These are phyloP conservation scores for Artomyces pyxidatus DNA, from an alignment of 768 basidiomycete genomes.

Conservation along the genomic window DNA sequence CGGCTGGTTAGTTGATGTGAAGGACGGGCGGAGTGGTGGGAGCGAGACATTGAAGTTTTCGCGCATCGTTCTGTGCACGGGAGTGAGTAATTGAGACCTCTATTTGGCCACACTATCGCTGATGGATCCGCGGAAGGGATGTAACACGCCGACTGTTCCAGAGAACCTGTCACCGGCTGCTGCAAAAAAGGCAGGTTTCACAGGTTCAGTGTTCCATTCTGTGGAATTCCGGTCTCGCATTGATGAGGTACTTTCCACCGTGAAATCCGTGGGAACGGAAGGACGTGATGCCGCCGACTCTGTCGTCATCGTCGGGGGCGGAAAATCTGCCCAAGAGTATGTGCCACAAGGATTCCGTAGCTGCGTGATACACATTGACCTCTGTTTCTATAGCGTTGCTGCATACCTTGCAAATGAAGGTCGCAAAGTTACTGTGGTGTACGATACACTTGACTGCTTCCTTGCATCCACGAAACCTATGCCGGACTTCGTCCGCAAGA, in stretches of 20 bases:
- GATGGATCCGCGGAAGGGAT: constrained; percentile 33
- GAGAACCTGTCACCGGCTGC: constrained; percentile 26
- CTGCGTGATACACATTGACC: neutral
- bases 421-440: constrained; percentile 39
- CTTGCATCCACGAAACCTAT: constrained; percentile 38
- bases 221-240: constrained; percentile 33
- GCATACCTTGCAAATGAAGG: constrained; percentile 41
- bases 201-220: constrained; percentile 43
- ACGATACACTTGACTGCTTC: constrained; percentile 41
- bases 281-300: constrained; percentile 14
- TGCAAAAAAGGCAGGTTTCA: constrained; percentile 31
- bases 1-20: constrained; percentile 38
- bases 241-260: constrained; percentile 23
- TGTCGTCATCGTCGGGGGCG: constrained; percentile 51
- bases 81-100: constrained; percentile 26
- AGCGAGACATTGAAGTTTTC: constrained; percentile 33
- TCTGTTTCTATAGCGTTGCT: constrained; percentile 29
- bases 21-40: constrained; percentile 20
- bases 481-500: constrained; percentile 49
- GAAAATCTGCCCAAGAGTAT: constrained; percentile 57
- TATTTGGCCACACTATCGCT: neutral
- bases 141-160: constrained; percentile 43
- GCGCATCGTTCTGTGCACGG: constrained; percentile 52
- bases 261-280: constrained; percentile 7
- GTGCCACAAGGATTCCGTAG: neutral